A percentile compares a stretch with the other conserved stretches of the same genome.
Conservation (phyloP, 2,329 filamentous ascomycete genomes). For the Aspergillus sp. region DNA sequence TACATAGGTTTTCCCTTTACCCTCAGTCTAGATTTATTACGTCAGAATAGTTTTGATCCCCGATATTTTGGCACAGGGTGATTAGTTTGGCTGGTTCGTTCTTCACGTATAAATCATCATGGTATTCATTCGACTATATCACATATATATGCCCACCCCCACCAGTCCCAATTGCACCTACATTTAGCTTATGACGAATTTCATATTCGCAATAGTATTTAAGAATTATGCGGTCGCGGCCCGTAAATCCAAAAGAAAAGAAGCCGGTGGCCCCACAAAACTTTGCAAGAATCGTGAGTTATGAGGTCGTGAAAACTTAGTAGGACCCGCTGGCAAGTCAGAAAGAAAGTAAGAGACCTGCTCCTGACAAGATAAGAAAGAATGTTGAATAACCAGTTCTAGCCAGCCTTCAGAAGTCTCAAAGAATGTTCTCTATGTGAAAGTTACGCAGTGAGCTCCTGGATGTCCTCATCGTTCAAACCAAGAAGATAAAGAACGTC, state of each 20-base stretch:
- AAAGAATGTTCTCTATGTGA: neutral
- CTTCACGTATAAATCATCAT: neutral
- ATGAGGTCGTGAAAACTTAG: neutral
- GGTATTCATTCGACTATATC: neutral
- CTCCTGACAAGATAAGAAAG: neutral
- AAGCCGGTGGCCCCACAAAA: neutral
- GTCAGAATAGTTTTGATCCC: neutral
- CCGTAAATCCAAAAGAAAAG: neutral
- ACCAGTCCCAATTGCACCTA: neutral
- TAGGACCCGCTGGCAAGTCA: neutral
- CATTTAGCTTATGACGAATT: neutral
- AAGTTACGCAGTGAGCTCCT: conserved; percentile 38
- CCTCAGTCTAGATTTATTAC: no score
- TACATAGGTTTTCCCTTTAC: no score
- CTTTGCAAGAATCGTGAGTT: neutral
- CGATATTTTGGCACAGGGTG: neutral
- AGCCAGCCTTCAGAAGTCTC: neutral
- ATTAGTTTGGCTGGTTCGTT: neutral
- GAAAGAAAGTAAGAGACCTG: neutral
- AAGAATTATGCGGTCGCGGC: neutral
- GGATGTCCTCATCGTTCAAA: conserved; percentile 50
- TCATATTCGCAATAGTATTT: neutral
- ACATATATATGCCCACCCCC: neutral
- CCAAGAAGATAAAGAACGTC: conserved; percentile 62
- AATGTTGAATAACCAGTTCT: neutral